Base-by-base conservation (phyloP, 75 land plant genomes). In the Sequoia sempervirens region DNA sequence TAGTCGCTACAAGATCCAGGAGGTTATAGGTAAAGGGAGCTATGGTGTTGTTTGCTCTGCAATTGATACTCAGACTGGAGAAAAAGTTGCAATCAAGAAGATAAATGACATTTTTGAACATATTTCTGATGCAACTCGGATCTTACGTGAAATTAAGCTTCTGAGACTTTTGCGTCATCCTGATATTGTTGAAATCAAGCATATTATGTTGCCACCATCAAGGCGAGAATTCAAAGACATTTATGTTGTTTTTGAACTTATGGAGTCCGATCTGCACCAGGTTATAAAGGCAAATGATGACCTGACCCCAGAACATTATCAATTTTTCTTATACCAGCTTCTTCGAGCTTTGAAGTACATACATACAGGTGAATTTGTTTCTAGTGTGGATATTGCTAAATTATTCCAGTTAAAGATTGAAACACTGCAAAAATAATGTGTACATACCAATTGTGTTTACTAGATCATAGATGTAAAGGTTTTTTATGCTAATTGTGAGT, bases 41-140 rank as follows among this genome's bases (percentile, higher is more conserved):
- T 96, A 96, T 85, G 98, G 98, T 41, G 95, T 96, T 82, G 98
- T 96, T 73, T 94, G 98, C 85, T 94, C 96, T 78, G 98, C 98
- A 20, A 88, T 91, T 82, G 98, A 96, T 64, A 93, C 96, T 7
- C 94, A 90, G 79, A 88, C 91, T 46, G 96, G 96, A 37, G 93
- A 94, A 76, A 96, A 92, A 84, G 98, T 96, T 84, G 98, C 98
- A 36, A 95, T 96, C 41, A 96, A 96, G 87, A 96, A 96, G 91
- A 96, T 96, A 73, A 96, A 91, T 91, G 95, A 96, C 87, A 92
- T 96, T 41, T 96, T 96, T 86, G 96, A 93, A 80, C 96, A 96
- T 91, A 94, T 96, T 3, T 93, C 98, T 80, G 98, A 96, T 92
- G 96, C 96, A 17, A 96, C 96, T 20, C 92, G 98, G 14, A 96